Evolutionary conservation across 345 rosid genomes (phyloP).

Genomic region (Boechera divaricarpa): DNA sequence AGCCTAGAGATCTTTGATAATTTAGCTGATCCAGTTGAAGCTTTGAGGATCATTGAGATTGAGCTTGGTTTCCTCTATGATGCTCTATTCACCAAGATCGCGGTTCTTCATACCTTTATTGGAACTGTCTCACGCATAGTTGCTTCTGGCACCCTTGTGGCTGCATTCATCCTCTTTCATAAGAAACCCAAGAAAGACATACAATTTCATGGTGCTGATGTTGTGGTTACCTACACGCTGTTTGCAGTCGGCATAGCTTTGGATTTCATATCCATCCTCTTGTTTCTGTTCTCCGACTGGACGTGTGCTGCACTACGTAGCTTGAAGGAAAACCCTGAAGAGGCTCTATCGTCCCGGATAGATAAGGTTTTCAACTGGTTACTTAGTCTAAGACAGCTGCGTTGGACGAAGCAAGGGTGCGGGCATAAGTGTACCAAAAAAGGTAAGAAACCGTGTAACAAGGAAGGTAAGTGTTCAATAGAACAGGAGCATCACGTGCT

Average conservation of each 20-base stretch:
- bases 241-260: constrained; percentile 54
- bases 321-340: constrained; percentile 22
- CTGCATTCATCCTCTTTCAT: constrained; percentile 48
- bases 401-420: constrained; percentile 19
- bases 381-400: constrained; percentile 34
- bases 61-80: constrained; percentile 72
- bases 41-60: constrained; percentile 55
- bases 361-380: constrained; percentile 27
- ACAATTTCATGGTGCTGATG: constrained; percentile 40
- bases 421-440: background rate
- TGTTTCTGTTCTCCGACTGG: constrained; percentile 66
- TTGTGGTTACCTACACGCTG: constrained; percentile 54
- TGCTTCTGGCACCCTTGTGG: constrained; percentile 38
- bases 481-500: constrained; percentile 17
- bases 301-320: constrained; percentile 41
- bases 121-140: constrained; percentile 44
- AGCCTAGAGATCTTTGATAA: constrained; percentile 51
- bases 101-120: constrained; percentile 43
- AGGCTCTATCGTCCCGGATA: background rate
- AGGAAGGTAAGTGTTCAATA: background rate
- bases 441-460: background rate
- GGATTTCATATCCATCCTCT: constrained; percentile 48
- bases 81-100: constrained; percentile 59
- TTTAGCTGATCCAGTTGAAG: constrained; percentile 32
- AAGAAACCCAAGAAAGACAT: constrained; percentile 32